Conservation (phyloP, 2,329 filamentous ascomycete species). For the Sarocladium brachiariae region DNA sequence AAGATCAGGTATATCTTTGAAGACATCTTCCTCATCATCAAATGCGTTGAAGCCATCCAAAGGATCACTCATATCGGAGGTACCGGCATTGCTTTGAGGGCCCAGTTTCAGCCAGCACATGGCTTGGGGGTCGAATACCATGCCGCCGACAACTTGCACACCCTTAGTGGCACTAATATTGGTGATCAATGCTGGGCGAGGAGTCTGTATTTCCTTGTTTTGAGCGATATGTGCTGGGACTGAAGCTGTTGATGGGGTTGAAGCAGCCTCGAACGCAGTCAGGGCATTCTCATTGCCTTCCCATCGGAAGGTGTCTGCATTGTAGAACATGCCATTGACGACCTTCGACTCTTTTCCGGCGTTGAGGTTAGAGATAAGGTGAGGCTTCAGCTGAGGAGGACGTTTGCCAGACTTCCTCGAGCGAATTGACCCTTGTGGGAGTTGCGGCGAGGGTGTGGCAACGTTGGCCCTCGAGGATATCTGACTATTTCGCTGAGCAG, state of each 20-base stretch:
- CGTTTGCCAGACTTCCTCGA: constrained; percentile 52
- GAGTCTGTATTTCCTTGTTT: constrained; percentile 49
- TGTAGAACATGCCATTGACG: constrained; percentile 94
- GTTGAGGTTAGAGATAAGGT: constrained; percentile 80
- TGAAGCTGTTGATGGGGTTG: constrained; percentile 41
- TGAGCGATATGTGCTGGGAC: constrained; percentile 28
- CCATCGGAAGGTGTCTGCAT: constrained; percentile 80
- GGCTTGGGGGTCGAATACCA: constrained; percentile 94
- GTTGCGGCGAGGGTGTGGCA: constrained; percentile 32
- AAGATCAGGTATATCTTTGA: constrained; percentile 89
- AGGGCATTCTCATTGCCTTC: constrained; percentile 92
- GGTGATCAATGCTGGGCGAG: constrained; percentile 76
- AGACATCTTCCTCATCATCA: constrained; percentile 87
- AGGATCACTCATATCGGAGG: constrained; percentile 45
- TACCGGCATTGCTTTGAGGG: constrained; percentile 33
- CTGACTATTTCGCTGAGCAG: constrained; percentile 47
- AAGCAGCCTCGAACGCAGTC: constrained; percentile 65
- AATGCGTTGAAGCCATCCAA: constrained; percentile 61
- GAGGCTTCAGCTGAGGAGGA: constrained; percentile 66
- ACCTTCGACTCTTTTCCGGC: constrained; percentile 71
- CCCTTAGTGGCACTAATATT: constrained; percentile 80
- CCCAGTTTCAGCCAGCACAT: constrained; percentile 95
- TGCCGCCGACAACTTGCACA: constrained; percentile 90
- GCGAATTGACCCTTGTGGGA: constrained; percentile 33
- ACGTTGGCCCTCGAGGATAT: constrained; percentile 43